Conservation (phyloP, 1,284 basidiomycete species). For the Marasmius sp. region DNA sequence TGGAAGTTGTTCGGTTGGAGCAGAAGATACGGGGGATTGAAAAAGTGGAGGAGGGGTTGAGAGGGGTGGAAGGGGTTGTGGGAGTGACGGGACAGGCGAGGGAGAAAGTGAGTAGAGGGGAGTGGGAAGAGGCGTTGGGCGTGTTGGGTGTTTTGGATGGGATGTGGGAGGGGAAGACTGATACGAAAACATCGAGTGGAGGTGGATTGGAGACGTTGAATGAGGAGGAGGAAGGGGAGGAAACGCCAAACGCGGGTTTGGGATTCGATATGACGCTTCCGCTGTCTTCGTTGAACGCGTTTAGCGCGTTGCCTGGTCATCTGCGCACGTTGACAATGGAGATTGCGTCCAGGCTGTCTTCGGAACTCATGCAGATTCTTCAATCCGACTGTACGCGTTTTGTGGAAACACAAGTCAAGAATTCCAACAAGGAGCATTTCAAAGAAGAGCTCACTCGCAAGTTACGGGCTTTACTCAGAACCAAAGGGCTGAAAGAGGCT, state of each 20-base stretch:
- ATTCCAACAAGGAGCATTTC: constrained; percentile 22
- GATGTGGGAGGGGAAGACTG: constrained; percentile 53
- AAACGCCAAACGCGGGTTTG: not conserved
- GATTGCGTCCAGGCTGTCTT: constrained; percentile 75
- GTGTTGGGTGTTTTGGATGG: constrained; percentile 74
- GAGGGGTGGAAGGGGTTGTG: constrained; percentile 67
- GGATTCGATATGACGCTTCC: constrained; percentile 26
- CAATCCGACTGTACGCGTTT: constrained; percentile 65
- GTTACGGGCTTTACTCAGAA: no score
- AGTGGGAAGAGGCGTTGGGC: constrained; percentile 82
- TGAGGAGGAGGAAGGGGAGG: constrained; percentile 1
- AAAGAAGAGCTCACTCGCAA: no score
- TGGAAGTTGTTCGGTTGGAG: constrained; percentile 72
- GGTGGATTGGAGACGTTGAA: constrained; percentile 21
- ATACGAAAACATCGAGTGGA: not conserved
- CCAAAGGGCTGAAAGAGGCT: no score
- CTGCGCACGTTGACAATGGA: constrained; percentile 65
- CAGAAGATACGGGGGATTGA: constrained; percentile 61
- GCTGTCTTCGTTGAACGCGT: constrained; percentile 69
- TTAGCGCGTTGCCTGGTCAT: constrained; percentile 68
- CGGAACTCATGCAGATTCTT: constrained; percentile 74
- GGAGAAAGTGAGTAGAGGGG: constrained; percentile 74
- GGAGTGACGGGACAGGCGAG: constrained; percentile 75
- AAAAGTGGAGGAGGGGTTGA: constrained; percentile 61
- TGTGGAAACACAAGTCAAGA: constrained; percentile 30